phyloP scores from a whole-genome alignment of 805 yeast species.

The Saitoella complicata region DNA sequence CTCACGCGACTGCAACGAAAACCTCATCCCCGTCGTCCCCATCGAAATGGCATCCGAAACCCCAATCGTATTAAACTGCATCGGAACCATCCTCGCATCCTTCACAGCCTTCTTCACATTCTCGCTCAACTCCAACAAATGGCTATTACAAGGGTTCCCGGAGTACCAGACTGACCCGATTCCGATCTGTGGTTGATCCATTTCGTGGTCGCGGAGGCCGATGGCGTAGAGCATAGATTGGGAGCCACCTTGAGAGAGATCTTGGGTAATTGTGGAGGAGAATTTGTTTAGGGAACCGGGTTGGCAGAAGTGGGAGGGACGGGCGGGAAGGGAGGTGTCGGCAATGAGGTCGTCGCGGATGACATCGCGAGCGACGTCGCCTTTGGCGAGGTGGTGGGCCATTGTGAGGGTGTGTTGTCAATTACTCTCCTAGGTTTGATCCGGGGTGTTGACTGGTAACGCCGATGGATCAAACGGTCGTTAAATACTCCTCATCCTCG shows the following conservation, averaged over 20 bases:
- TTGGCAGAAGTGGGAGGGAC: no score
- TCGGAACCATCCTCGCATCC: slow-evolving; percentile 77
- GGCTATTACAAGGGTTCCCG: slow-evolving; percentile 98
- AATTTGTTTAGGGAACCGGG: slow-evolving; percentile 40
- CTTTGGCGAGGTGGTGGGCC: no score
- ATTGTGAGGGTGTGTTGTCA: no score
- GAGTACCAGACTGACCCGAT: slow-evolving; percentile 95
- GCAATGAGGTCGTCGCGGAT: no score
- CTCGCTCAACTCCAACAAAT: slow-evolving; percentile 74
- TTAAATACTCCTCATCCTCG: no score
- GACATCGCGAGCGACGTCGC: no score
- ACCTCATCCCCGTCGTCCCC: slow-evolving; percentile 97
- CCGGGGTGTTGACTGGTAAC: no score
- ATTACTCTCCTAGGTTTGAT: no score
- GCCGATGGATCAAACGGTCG: no score
- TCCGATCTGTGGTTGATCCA: slow-evolving; percentile 84
- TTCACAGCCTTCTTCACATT: slow-evolving; percentile 65
- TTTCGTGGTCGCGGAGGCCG: slow-evolving; percentile 74
- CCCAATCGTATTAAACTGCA: slow-evolving; percentile 97
- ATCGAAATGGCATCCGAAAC: slow-evolving; percentile 94
- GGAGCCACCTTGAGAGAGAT: slow-evolving; percentile 94
- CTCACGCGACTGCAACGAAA: slow-evolving; percentile 89
- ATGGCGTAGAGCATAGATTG: slow-evolving; percentile 98
- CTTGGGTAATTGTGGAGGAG: slow-evolving; percentile 72
- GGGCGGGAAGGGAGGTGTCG: no score